phyloP scores from a whole-genome alignment of 139 green algal species.

The Chlamydomonas sp. region DNA sequence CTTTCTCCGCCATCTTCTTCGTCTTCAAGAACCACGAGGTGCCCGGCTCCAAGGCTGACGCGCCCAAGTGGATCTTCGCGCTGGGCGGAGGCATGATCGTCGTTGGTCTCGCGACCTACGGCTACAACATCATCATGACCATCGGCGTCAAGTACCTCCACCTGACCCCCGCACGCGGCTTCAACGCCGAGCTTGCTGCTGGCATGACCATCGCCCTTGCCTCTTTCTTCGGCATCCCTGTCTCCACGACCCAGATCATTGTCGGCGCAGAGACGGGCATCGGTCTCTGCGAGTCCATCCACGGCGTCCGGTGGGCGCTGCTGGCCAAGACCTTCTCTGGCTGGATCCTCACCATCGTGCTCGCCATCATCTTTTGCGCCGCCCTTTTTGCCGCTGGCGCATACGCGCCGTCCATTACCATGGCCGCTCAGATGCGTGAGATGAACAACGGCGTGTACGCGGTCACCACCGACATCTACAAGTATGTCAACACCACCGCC shows the following conservation, averaged over 20 bases:
- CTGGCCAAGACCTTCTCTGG: conserved; percentile 21
- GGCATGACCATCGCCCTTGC: conserved; percentile 28
- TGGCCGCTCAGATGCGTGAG: too few species aligned
- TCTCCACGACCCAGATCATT: conserved; percentile 31
- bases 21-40: conserved; percentile 35
- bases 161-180: conserved; percentile 21
- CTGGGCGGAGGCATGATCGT: conserved; percentile 74
- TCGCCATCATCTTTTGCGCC: conserved; percentile 9
- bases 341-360: conserved; percentile 36
- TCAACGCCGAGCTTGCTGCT: conserved; percentile 30
- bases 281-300: conserved; percentile 19
- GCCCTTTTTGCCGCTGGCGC: conserved; percentile 12
- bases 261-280: conserved; percentile 21
- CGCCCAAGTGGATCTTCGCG: conserved; percentile 42
- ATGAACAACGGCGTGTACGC: background rate
- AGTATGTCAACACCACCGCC: background rate
- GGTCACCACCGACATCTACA: background rate
- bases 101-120: conserved; percentile 66
- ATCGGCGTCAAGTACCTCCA: conserved; percentile 13
- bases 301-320: conserved; percentile 24
- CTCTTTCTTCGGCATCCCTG: conserved; percentile 35
- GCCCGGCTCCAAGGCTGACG: conserved; percentile 1
- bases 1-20: conserved; percentile 60
- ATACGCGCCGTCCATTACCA: conserved; percentile 14
- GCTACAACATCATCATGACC: conserved; percentile 33